Base-by-base conservation (phyloP, 768 basidiomycete species). In the Amanita polypyramis region DNA sequence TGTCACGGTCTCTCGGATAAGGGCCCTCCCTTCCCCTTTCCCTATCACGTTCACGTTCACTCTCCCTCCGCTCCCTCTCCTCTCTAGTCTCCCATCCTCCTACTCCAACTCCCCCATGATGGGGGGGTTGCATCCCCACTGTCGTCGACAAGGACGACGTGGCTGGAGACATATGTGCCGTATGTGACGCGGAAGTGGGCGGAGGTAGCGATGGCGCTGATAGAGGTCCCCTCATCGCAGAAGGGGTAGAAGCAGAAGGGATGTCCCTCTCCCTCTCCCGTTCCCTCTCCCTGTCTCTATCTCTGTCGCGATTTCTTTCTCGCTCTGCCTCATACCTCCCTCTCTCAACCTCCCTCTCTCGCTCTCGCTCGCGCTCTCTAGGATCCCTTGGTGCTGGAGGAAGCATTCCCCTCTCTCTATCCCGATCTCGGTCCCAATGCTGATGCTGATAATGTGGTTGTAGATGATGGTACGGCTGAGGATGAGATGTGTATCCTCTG, bases 31-130 rank as follows among this genome's bases (percentile, higher is more conserved):
- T 44, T 0, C 19, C 43, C 27, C 20, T 44, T 3, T 47, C 35
- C 12, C 45, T 25, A 21, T 47, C 10, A 21, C 23, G 41, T 10
- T 50, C 9, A 11, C 29, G 23, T 25, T 34, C 21, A 9, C 29
- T 37, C 37, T 49, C 47, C 27, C 41, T 25, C 5, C 41, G 41
- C 15, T 49, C 47, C 38, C 47, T 27, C 20, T 49, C 47, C 20
- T 49, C 47, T 30, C 39, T 34, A 4, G 47, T 40, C n/a, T 49
- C 47, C 47, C 47, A 49, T 14, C 36, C 45, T 4, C 4, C 33
- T 38, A n/a, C 41, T 27, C 25, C 25, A 27, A 27, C 25, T 27
- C 25, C 25, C 25, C 25, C 25, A 4, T 27, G 25, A 27, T 27
- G 25, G 7, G 25, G 7, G 25, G 25, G 25, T 27, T 3, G 25